Conservation (phyloP, 768 basidiomycete species). For the Russula emetica region DNA sequence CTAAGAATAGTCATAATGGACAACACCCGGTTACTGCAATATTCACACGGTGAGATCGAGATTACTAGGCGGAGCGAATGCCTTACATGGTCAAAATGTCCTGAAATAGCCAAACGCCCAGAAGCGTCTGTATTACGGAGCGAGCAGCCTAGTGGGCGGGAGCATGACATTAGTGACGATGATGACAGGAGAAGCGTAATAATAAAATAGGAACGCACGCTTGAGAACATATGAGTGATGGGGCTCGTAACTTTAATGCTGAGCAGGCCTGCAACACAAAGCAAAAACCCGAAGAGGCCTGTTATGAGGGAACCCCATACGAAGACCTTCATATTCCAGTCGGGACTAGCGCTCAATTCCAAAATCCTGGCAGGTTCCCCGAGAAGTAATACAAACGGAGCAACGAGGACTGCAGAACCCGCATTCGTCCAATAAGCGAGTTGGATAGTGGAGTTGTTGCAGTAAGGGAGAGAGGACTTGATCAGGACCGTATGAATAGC, state of each 20-base stretch:
- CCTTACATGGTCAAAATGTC: constrained; percentile 72
- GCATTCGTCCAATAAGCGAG: constrained; percentile 78
- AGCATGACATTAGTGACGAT: neutral
- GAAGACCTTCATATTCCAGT: constrained; percentile 53
- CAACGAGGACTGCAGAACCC: constrained; percentile 59
- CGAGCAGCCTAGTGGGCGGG: constrained; percentile 54
- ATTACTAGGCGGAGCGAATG: neutral
- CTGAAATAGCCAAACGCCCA: constrained; percentile 72
- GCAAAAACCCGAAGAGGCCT: constrained; percentile 75
- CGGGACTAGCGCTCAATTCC: constrained; percentile 37
- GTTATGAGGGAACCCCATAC: constrained; percentile 64
- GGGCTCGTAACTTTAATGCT: constrained; percentile 82
- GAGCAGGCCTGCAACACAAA: constrained; percentile 72
- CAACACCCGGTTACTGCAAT: constrained; percentile 22
- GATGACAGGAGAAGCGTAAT: neutral
- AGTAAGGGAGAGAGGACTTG: constrained; percentile 63
- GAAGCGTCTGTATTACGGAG: constrained; percentile 77
- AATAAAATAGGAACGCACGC: constrained; percentile 42
- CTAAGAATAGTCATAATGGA: constrained; percentile 54
- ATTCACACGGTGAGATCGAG: constrained; percentile 3
- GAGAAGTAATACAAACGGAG: constrained; percentile 55
- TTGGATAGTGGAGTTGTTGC: constrained; percentile 67
- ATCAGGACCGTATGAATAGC: constrained; percentile 73
- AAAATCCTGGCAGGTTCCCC: constrained; percentile 48
- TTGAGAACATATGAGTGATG: constrained; percentile 82